These are phyloP conservation scores for Serpula lacrymans DNA, from an alignment of 768 basidiomycete species.

Conservation along the genomic window DNA sequence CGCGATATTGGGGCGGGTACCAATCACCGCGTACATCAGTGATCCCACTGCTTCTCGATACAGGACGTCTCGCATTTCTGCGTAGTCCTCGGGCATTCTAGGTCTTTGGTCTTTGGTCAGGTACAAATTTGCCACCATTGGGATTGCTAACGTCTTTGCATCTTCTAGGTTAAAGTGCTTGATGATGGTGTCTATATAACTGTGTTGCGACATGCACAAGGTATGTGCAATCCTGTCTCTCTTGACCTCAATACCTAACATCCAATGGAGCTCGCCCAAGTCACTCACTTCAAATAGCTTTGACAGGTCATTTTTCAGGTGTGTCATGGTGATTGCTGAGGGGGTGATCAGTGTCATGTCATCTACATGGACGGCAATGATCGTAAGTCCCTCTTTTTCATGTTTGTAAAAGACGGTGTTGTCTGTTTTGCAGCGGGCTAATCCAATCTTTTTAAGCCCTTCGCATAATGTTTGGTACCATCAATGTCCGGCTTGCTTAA, in stretches of 20 bases:
- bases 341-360: slow-evolving; percentile 9
- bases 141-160: slow-evolving; percentile 11
- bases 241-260: slow-evolving; percentile 29
- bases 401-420: slow-evolving; percentile 20
- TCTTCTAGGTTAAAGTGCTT: slow-evolving; percentile 11
- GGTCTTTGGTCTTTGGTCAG: too few relatives aligned
- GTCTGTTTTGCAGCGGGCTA: slow-evolving; percentile 12
- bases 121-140: slow-evolving; percentile 5
- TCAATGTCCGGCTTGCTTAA: slow-evolving; percentile 3
- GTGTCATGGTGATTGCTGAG: not conserved
- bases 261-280: slow-evolving; percentile 6
- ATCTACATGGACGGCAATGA: slow-evolving; percentile 26
- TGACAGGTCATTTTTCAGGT: not conserved
- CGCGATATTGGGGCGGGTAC: slow-evolving; percentile 28
- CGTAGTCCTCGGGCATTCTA: too few relatives aligned
- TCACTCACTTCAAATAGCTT: slow-evolving; percentile 1
- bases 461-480: slow-evolving; percentile 12
- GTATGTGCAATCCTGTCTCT: slow-evolving; percentile 18
- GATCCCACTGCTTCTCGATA: too few relatives aligned
- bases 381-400: slow-evolving; percentile 7
- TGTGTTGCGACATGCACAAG: slow-evolving; percentile 22
- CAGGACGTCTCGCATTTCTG: too few relatives aligned
- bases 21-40: slow-evolving; percentile 25
- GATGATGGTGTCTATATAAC: slow-evolving; percentile 8
- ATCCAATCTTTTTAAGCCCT: slow-evolving; percentile 4